Percentiles rank a stretch among this genome's conserved stretches.
phyloP scores from a whole-genome alignment of 2,329 filamentous ascomycete species.

The Dactylonectria estremocensis region DNA sequence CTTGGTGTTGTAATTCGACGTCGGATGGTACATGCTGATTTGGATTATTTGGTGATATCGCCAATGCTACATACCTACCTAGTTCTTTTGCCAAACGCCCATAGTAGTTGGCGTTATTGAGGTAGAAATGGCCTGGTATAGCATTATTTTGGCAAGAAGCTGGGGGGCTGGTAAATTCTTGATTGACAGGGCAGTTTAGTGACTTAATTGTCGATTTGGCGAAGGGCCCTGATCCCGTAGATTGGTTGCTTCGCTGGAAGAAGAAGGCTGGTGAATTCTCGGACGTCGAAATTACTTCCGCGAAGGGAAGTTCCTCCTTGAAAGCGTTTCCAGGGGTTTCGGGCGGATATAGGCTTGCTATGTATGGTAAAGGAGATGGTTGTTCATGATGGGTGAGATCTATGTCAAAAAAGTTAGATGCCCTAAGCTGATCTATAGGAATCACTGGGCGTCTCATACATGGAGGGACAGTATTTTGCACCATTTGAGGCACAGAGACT shows the following conservation, averaged over 20 bases:
- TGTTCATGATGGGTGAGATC: slow-evolving; percentile 77
- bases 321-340: slow-evolving; percentile 71
- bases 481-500: slow-evolving; percentile 71
- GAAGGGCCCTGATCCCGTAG: slow-evolving; percentile 28
- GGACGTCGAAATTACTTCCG: slow-evolving; percentile 23
- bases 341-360: slow-evolving; percentile 60
- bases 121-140: slow-evolving; percentile 61
- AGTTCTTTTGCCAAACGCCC: too few species aligned
- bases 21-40: too few species aligned
- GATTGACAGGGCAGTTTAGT: slow-evolving; percentile 29
- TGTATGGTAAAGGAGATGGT: slow-evolving; percentile 69
- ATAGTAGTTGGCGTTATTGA: slow-evolving; percentile 75
- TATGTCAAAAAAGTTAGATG: slow-evolving; percentile 63
- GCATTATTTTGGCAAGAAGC: slow-evolving; percentile 30
- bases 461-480: slow-evolving; percentile 77
- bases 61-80: too few species aligned
- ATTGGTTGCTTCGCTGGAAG: slow-evolving; percentile 38
- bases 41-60: too few species aligned
- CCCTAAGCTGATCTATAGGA: slow-evolving; percentile 55
- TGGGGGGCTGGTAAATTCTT: slow-evolving; percentile 18
- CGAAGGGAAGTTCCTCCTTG: slow-evolving; percentile 60
- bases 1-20: too few species aligned
- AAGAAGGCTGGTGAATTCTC: slow-evolving; percentile 47
- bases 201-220: slow-evolving; percentile 37
- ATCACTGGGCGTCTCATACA: slow-evolving; percentile 65